Evolutionary conservation across 2,329 filamentous ascomycete genomes (phyloP).

Genomic region (Verticillium albo-atrum): DNA sequence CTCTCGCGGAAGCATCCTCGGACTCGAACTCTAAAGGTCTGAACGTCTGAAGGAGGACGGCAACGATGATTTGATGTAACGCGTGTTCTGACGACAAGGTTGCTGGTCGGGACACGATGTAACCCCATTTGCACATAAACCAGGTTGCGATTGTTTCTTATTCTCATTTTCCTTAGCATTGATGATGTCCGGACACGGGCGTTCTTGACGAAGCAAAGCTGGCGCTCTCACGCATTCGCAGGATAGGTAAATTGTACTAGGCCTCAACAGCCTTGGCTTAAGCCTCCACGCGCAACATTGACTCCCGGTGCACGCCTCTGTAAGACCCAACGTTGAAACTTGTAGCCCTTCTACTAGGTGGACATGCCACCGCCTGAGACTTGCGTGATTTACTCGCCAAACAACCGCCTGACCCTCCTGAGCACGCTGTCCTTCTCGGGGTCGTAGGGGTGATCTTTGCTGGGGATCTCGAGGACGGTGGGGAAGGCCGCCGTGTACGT

Average conservation of each 20-base stretch:
- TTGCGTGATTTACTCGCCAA: conserved; percentile 55
- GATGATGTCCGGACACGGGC: background rate
- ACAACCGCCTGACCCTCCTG: conserved; percentile 69
- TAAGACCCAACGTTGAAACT: background rate
- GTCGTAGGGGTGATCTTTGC: conserved; percentile 98
- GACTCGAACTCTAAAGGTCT: conserved; percentile 38
- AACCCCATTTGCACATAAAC: background rate
- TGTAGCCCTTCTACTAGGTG: background rate
- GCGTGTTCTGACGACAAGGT: background rate
- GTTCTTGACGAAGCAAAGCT: background rate
- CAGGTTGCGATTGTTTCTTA: background rate
- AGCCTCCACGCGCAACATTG: background rate
- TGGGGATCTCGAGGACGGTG: conserved; percentile 93
- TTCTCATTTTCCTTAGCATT: background rate
- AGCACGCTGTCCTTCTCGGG: conserved; percentile 98
- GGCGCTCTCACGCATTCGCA: background rate
- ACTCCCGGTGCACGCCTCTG: background rate
- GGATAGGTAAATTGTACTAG: background rate
- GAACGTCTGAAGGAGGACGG: conserved; percentile 16
- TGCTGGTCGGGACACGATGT: background rate
- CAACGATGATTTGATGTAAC: background rate
- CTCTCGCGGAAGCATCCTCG: conserved; percentile 31
- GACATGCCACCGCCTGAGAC: background rate
- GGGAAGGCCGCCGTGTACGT: conserved; percentile 92
- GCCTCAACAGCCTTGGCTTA: background rate